These are phyloP conservation scores for Lupinus albus DNA, from an alignment of 306 rosid genomes.

Conservation along the genomic window DNA sequence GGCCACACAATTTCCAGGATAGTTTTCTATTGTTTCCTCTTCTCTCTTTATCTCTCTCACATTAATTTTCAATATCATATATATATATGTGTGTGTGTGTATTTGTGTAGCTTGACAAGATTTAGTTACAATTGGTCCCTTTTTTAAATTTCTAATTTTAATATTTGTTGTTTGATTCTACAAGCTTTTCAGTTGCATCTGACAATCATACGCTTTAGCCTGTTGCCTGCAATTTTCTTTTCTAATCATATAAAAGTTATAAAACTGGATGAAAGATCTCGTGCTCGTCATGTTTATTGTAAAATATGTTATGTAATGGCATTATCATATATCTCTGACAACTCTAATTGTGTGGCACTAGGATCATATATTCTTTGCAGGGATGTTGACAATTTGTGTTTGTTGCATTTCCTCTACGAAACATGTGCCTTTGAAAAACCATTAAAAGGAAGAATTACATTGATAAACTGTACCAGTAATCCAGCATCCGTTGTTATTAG, in stretches of 20 bases:
- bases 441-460: background rate
- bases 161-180: background rate
- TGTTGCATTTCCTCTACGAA: constrained; percentile 24
- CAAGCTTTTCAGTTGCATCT: background rate
- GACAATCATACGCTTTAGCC: background rate
- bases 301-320: background rate
- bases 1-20: constrained; percentile 10
- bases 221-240: constrained; percentile 17
- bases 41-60: background rate
- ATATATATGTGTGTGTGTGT: background rate
- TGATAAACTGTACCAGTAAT: background rate
- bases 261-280: background rate
- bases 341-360: background rate
- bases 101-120: background rate
- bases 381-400: background rate
- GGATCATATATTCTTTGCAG: constrained; percentile 1
- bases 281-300: background rate
- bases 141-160: background rate
- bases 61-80: background rate
- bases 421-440: background rate
- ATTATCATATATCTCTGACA: constrained; percentile 12
- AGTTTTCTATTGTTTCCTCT: constrained; percentile 20
- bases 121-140: background rate
- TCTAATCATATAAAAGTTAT: constrained; percentile 11
- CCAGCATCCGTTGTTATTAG: background rate